These are phyloP conservation scores for Cadophora gregata DNA, from an alignment of 2,329 filamentous ascomycete genomes.

Conservation along the genomic window DNA sequence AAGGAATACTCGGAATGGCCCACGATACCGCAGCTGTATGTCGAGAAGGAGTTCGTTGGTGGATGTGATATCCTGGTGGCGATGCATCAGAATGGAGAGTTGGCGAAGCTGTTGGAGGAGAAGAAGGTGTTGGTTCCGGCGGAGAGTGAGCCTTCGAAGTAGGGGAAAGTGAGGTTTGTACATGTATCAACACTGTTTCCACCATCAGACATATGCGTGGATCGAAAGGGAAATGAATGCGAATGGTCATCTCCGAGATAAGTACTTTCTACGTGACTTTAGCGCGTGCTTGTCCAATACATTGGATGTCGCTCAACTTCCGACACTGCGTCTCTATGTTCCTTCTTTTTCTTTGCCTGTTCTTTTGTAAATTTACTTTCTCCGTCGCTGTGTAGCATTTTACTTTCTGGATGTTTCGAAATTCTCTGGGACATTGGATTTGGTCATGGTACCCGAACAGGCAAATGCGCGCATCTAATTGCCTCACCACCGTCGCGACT, in stretches of 20 bases:
- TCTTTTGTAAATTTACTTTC: no score
- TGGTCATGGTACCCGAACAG: background rate
- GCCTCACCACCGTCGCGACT: background rate
- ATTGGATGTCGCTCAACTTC: background rate
- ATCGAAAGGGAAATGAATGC: background rate
- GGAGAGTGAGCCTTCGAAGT: slow-evolving; percentile 31
- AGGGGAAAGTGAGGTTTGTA: slow-evolving; percentile 17
- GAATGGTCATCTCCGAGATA: background rate
- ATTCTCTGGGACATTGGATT: background rate
- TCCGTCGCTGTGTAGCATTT: no score
- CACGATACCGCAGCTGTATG: slow-evolving; percentile 95
- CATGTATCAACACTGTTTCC: slow-evolving; percentile 23
- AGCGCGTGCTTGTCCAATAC: background rate
- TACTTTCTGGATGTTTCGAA: background rate
- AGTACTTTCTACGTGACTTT: background rate
- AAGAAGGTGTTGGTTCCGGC: slow-evolving; percentile 75
- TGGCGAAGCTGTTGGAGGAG: slow-evolving; percentile 90
- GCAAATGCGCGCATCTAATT: background rate
- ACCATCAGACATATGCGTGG: background rate
- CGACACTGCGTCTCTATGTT: background rate
- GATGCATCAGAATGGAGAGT: slow-evolving; percentile 95
- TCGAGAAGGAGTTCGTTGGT: slow-evolving; percentile 94
- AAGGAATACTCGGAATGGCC: slow-evolving; percentile 99
- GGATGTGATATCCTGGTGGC: slow-evolving; percentile 97
- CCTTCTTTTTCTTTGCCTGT: background rate